Evolutionary conservation across 2,329 filamentous ascomycete species (phyloP), one percentile per base, ranked within the genome.

Genomic region (Exophiala phaeomuriformis): DNA sequence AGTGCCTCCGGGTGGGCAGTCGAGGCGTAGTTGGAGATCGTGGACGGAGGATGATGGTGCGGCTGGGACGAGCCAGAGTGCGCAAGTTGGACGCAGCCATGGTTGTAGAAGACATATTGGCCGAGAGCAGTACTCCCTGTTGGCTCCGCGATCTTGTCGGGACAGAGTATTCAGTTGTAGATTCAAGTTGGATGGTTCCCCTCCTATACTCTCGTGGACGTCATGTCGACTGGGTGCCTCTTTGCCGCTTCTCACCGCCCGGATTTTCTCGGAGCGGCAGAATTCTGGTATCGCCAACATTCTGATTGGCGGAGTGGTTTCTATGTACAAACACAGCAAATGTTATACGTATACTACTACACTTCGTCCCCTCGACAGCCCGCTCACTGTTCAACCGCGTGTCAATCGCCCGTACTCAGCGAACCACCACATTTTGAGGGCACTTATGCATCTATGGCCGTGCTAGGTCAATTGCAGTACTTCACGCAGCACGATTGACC

Each of bases 31-130:
- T 19, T 19, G 19, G 1, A 41, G 36, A 43, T 27, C 45, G 28
- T 5, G 33, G n/a, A 32, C 43, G 49, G 12, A 35, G 36, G 40
- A 47, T 40, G 3, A 33, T 2, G 10, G 35, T 19, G 30, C 45
- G 55, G 5, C 31, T 45, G 6, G 55, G 46, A 5, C 52, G 55
- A 29, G 45, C 29, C 9, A 52, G 30, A 37, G 32, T 43, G 42
- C 55, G 55, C 2, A 52, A 32, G 4, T 37, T 44, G 8, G 48
- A 42, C 5, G 52, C 9, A 37, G 43, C 19, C n/a, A 57, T 12
- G 30, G 30, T 57, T 36, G 31, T 57, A 2, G 51, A 51, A 27
- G 43, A 40, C 55, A 57, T 57, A n/a, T n/a, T n/a, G n/a, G n/a
- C n/a, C n/a, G n/a, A n/a, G n/a, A n/a, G n/a, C n/a, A n/a, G n/a